These are phyloP conservation scores for Termitomyces eurrhizus DNA, from an alignment of 768 basidiomycete species.

Conservation along the genomic window DNA sequence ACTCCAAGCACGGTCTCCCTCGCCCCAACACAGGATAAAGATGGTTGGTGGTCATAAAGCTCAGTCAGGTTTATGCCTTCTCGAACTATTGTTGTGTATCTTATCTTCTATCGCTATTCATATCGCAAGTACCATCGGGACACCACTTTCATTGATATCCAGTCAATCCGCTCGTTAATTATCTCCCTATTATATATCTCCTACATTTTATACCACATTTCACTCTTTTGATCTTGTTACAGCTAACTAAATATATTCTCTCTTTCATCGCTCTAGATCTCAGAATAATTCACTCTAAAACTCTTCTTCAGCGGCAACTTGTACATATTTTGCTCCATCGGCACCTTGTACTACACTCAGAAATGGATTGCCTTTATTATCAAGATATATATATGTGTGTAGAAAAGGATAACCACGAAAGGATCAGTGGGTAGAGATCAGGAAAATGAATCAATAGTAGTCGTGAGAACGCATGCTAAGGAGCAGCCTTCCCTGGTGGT, in stretches of 20 bases:
- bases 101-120: conserved; percentile 4
- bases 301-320: neutral
- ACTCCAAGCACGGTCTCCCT: conserved; percentile 74
- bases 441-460: neutral
- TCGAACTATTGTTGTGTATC: conserved; percentile 1
- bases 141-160: neutral
- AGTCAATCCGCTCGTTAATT: neutral
- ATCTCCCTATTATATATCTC: conserved; percentile 4
- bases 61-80: neutral
- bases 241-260: neutral
- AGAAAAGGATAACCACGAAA: neutral
- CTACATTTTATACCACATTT: conserved; percentile 1
- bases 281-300: neutral
- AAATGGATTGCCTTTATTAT: conserved; percentile 5
- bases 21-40: conserved; percentile 63
- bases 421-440: neutral
- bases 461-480: neutral
- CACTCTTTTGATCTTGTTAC: conserved; percentile 1
- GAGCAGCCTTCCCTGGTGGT: neutral
- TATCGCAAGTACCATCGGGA: conserved; percentile 8
- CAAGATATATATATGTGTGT: neutral
- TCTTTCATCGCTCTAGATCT: neutral
- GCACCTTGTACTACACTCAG: neutral
- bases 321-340: conserved; percentile 1
- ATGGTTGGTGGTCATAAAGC: conserved; percentile 75